These are phyloP conservation scores for Flaveria trinervia DNA, from an alignment of 129 eudicot species.

Conservation along the genomic window DNA sequence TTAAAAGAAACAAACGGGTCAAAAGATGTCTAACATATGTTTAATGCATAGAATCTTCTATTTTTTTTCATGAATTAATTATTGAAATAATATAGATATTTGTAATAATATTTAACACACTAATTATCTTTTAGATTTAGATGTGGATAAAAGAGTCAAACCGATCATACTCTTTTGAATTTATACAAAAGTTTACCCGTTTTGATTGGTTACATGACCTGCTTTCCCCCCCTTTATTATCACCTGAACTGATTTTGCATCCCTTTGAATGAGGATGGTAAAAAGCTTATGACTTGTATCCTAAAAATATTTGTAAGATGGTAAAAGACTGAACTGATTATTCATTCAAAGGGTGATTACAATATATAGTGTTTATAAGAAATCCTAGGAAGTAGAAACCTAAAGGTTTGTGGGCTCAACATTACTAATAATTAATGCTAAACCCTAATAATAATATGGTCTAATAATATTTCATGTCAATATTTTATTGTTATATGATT, in stretches of 20 bases:
- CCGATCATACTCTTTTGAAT: not conserved
- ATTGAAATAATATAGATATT: not conserved
- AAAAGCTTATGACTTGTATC: constrained; percentile 18
- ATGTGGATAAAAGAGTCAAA: not conserved
- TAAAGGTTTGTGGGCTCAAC: no score
- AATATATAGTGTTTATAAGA: no score
- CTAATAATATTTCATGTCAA: not conserved
- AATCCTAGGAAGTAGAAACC: no score
- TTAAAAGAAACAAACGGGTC: not conserved
- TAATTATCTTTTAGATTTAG: not conserved
- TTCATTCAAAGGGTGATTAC: no score
- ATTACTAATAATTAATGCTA: no score
- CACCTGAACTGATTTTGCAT: constrained; percentile 12
- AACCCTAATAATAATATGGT: no score
- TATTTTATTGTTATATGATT: not conserved
- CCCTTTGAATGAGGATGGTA: constrained; percentile 21
- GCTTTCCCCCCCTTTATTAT: not conserved
- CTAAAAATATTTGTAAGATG: not conserved
- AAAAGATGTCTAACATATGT: not conserved
- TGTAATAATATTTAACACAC: constrained; percentile 6
- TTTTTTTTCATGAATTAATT: not conserved
- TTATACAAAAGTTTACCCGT: not conserved
- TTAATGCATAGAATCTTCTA: not conserved
- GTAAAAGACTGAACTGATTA: no score
- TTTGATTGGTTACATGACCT: not conserved